Evolutionary conservation across 2,329 filamentous ascomycete genomes (phyloP), one percentile per base, ranked within the genome.

Genomic region (Fusarium poae): DNA sequence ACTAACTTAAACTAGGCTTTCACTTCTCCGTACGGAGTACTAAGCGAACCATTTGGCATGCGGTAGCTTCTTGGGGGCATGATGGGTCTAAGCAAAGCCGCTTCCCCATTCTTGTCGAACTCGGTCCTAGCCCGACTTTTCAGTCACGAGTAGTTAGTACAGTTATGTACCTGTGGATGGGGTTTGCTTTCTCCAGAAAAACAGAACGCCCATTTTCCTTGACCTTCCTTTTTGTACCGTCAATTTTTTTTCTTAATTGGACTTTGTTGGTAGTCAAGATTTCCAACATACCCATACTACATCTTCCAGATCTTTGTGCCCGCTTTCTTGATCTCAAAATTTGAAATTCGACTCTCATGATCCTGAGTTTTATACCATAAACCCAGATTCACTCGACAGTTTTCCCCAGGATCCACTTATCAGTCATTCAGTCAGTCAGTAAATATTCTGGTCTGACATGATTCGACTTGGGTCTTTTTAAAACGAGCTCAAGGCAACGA

Each of bases 1-100:
- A 65, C 71, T 71, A 74, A 66, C 68, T 63, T 58, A 56, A 63
- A 59, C 71, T 73, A 74, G 62, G 66, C 62, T 62, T 52, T 64
- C 50, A 59, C 69, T 71, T 67, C 70, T 67, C 70, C 67, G 51
- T 68, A 68, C 56, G 66, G 66, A 70, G 68, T 49, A 73, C 67
- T 69, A 74, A 74, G 72, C 72, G 72, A 74, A 52, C 70, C 72
- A 74, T 73, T 74, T 73, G 67, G 66, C 70, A 67, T 71, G 65
- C 72, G 57, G 60, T 55, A 67, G 52, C 60, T 70, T 64, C 66
- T 65, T 69, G 66, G 65, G 65, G 60, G 56, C 52, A 46, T 66
- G 45, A 54, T 72, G 21, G 64, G 45, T 32, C 67, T 59, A 67
- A 67, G 68, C 62, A 71, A 67, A 55, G 57, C 55, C 55, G 57